Base-by-base conservation (phyloP, 495 filamentous ascomycete species). In the Tuber calosporum region DNA sequence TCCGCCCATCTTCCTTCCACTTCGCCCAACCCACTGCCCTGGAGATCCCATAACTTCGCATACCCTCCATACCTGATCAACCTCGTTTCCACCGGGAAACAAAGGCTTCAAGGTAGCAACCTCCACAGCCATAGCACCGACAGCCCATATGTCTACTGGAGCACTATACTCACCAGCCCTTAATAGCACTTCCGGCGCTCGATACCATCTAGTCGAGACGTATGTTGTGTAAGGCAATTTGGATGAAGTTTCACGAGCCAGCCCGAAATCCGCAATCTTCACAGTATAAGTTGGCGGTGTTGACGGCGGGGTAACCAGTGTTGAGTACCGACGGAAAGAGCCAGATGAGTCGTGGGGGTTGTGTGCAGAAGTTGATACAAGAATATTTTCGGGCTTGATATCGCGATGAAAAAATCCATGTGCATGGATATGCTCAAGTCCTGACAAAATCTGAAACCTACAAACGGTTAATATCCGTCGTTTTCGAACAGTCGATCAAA, bases 1-100 rank as follows among this genome's bases (percentile, higher is more conserved):
- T 81, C 96, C 96, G 70, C 96, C 96, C 66, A 99, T 90, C 79
- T 90, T 92, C 34, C 85, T 86, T 40, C 94, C 93, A 43, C 90
- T 87, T 83, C 96, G 97, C 83, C 91, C 96, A 82, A 95, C 93
- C 96, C 96, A 99, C 82, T 94, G 93, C 22, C 95, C 96, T 20
- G 96, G 96, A 84, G 94, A 97, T 34, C 96, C 96, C 96, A 99
- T 99, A 73, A 99, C 97, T 82, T 99, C 96, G 81, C 96, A 99
- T 1, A 99, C 91, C 76, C 96, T 90, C 96, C 96, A 99, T 15
- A 99, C 94, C 83, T 99, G 96, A 79, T 98, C 96, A 5, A 99
- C 96, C 83, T 99, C 96, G 80, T 99, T 99, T 72, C 92, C 92
- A 78, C 96, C 96, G 4, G 96, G 96, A 84, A 99, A 99, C 15